Percentiles rank a stretch among this genome's conserved stretches.
Evolutionary conservation across 2,329 filamentous ascomycete species (phyloP).

Genomic region (Cladosporium sp.): DNA sequence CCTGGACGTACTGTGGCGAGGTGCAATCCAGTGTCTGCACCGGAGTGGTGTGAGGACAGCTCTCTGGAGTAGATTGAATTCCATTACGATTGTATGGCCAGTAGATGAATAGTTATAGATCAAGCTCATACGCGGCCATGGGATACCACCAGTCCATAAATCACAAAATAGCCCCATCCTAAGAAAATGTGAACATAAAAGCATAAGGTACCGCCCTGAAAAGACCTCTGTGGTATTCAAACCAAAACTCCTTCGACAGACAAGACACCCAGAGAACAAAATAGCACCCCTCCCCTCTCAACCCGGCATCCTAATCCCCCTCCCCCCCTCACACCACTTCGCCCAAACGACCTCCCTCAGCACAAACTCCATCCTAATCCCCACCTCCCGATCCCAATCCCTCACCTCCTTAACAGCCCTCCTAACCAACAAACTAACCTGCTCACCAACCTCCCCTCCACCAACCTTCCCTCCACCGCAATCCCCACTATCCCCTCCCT

Average conservation of each 20-base stretch:
- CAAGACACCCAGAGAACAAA: too few relatives aligned
- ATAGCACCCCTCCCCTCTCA: too few relatives aligned
- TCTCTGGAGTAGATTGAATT: conserved; percentile 17
- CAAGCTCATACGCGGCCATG: too few relatives aligned
- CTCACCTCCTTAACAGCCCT: neutral
- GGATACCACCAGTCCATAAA: too few relatives aligned
- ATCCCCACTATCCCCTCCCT: neutral
- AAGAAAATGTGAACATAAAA: too few relatives aligned
- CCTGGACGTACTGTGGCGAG: conserved; percentile 28
- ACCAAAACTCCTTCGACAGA: too few relatives aligned
- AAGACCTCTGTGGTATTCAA: too few relatives aligned
- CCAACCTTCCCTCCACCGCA: neutral
- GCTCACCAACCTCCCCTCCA: neutral
- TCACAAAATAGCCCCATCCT: too few relatives aligned
- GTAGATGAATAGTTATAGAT: too few relatives aligned
- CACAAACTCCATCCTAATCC: neutral
- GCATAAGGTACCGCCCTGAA: too few relatives aligned
- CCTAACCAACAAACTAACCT: neutral
- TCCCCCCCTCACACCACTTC: too few relatives aligned
- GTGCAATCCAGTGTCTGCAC: conserved; percentile 37
- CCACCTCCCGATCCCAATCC: neutral
- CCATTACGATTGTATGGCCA: neutral
- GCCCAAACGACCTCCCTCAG: neutral
- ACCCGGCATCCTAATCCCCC: too few relatives aligned
- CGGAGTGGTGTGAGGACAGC: conserved; percentile 32